Percentiles rank a stretch among this genome's conserved stretches.
These are phyloP conservation scores for Marvania coccoides DNA, from an alignment of 139 green algal species.

Conservation along the genomic window DNA sequence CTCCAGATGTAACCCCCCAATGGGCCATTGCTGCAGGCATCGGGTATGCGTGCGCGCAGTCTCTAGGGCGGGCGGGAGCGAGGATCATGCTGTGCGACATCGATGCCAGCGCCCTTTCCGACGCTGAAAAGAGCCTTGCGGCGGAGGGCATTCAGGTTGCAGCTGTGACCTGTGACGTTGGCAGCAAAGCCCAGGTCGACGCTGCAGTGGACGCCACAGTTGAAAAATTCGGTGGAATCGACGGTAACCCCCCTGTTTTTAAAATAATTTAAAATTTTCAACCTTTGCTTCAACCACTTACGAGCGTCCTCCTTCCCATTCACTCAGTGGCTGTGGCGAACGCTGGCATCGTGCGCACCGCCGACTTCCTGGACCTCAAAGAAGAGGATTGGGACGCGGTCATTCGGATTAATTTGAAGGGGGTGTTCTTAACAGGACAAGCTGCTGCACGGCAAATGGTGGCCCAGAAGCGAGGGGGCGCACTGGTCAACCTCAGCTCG, in stretches of 20 bases:
- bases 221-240: constrained; percentile 47
- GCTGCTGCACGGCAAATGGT: constrained; percentile 65
- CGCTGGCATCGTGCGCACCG: constrained; percentile 61
- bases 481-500: constrained; percentile 76
- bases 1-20: too few relatives aligned
- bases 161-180: constrained; percentile 50
- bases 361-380: constrained; percentile 73
- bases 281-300: background rate
- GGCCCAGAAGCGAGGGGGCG: constrained; percentile 49
- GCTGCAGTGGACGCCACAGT: constrained; percentile 43
- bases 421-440: constrained; percentile 66
- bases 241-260: constrained; percentile 26
- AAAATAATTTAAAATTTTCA: background rate
- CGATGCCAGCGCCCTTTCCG: constrained; percentile 20
- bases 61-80: constrained; percentile 53
- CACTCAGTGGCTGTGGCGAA: constrained; percentile 14
- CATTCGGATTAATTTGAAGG: constrained; percentile 80
- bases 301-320: too few relatives aligned
- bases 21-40: constrained; percentile 46
- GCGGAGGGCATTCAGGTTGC: constrained; percentile 31
- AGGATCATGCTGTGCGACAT: constrained; percentile 70
- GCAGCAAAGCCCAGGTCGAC: constrained; percentile 49
- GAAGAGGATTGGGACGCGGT: constrained; percentile 79
- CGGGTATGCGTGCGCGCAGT: constrained; percentile 58
- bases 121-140: background rate